Conservation (phyloP, 2,329 filamentous ascomycete species). For the Ophiocordyceps camponoti-leonardi region DNA sequence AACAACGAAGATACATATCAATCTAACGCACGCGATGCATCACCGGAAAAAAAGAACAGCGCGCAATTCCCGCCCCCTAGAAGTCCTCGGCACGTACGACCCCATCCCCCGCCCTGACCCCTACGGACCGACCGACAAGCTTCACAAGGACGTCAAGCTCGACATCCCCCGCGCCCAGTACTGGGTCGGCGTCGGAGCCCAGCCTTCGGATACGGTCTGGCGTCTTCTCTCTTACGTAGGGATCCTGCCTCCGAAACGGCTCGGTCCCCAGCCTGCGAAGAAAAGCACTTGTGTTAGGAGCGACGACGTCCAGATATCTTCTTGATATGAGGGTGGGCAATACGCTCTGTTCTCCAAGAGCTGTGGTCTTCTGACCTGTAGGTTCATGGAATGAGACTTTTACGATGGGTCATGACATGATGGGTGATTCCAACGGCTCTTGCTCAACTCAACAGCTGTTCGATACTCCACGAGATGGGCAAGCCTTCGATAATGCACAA, state of each 20-base stretch:
- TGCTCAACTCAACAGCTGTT: no score
- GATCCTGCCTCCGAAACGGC: slow-evolving; percentile 20
- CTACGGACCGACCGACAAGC: slow-evolving; percentile 43
- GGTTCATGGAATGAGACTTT: no score
- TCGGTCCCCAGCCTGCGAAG: slow-evolving; percentile 10
- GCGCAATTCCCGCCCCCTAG: slow-evolving; percentile 72
- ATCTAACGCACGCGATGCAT: no score
- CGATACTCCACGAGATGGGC: no score
- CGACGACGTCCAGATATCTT: background rate
- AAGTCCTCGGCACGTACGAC: slow-evolving; percentile 74
- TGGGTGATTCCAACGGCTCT: no score
- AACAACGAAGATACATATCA: no score
- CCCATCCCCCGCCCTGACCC: slow-evolving; percentile 46
- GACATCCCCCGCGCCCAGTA: slow-evolving; percentile 72
- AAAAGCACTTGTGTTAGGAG: background rate
- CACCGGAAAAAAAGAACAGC: no score
- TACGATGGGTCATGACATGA: no score
- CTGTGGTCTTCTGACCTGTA: no score
- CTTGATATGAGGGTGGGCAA: background rate
- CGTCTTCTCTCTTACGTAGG: slow-evolving; percentile 64
- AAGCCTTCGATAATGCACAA: background rate
- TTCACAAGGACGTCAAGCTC: slow-evolving; percentile 83
- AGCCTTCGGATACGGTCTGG: slow-evolving; percentile 84
- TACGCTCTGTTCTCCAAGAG: background rate
- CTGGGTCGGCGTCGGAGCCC: slow-evolving; percentile 93